Percentiles rank a stretch among this genome's conserved stretches.
Evolutionary conservation across 306 rosid species (phyloP).

Genomic region (Aeschynomene evenia): DNA sequence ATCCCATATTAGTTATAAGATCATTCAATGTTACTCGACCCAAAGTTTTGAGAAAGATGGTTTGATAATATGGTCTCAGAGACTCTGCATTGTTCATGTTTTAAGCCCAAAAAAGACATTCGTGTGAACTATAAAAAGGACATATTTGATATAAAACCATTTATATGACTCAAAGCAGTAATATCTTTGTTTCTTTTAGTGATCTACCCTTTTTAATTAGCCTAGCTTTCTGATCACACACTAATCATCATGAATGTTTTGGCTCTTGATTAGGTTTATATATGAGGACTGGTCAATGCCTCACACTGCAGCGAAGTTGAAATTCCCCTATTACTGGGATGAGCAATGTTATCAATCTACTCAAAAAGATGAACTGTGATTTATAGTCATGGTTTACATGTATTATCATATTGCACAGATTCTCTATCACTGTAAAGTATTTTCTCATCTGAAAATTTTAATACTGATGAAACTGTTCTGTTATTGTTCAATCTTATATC

Average conservation of each 20-base stretch:
- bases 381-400: conserved; percentile 2
- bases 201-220: background rate
- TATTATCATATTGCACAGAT: conserved; percentile 15
- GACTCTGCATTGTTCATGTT: too few relatives aligned
- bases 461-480: background rate
- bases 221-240: conserved; percentile 4
- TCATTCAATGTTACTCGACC: too few relatives aligned
- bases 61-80: too few relatives aligned
- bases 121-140: too few relatives aligned
- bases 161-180: too few relatives aligned
- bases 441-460: conserved; percentile 10
- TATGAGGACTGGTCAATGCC: conserved; percentile 90
- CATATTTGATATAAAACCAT: too few relatives aligned
- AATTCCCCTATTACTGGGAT: conserved; percentile 82
- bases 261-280: conserved; percentile 57
- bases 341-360: conserved; percentile 62
- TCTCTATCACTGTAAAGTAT: background rate
- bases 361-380: conserved; percentile 68
- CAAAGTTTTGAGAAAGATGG: too few relatives aligned
- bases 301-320: conserved; percentile 77
- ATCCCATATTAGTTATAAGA: too few relatives aligned
- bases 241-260: conserved; percentile 20
- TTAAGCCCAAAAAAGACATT: too few relatives aligned
- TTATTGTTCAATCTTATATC: conserved; percentile 1
- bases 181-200: conserved; percentile 20